Percentiles rank a stretch among this genome's conserved stretches.
Conservation (phyloP, 2,329 filamentous ascomycete genomes). For the Aspergillus pseudotamarii region DNA sequence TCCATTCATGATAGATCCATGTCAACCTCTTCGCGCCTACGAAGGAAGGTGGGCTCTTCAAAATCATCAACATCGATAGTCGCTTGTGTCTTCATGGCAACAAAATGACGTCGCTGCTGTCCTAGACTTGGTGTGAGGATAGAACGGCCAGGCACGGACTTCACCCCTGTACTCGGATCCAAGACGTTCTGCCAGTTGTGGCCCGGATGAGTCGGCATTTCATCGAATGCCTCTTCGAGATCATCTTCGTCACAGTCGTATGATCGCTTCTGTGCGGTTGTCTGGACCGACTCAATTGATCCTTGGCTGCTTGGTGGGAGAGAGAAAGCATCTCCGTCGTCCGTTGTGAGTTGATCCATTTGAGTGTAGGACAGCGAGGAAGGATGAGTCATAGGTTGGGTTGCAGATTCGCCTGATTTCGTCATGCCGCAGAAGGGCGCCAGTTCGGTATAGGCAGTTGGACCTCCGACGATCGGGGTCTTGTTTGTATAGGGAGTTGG, state of each 20-base stretch:
- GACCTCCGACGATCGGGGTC: conserved; percentile 13
- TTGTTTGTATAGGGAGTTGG: conserved; percentile 4
- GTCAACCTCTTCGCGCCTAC: conserved; percentile 44
- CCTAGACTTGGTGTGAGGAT: conserved; percentile 38
- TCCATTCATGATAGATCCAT: conserved; percentile 21
- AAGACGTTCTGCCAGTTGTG: neutral
- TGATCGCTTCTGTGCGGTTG: conserved; percentile 47
- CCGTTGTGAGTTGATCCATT: conserved; percentile 33
- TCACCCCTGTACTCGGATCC: neutral
- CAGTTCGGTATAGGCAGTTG: conserved; percentile 58
- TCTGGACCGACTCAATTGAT: conserved; percentile 27
- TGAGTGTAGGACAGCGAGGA: conserved; percentile 13
- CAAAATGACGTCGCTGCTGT: conserved; percentile 30
- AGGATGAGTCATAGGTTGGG: neutral
- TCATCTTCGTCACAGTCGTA: conserved; percentile 43
- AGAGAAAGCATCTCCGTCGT: conserved; percentile 40
- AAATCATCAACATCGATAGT: conserved; percentile 46
- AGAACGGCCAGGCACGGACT: conserved; percentile 22
- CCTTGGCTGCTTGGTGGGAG: conserved; percentile 46
- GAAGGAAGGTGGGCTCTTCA: conserved; percentile 49
- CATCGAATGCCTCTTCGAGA: conserved; percentile 30
- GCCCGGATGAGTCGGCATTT: neutral
- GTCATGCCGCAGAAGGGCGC: conserved; percentile 80
- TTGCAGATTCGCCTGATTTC: conserved; percentile 65
- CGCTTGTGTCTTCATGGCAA: conserved; percentile 16